These are phyloP conservation scores for Mycena sanguinolenta DNA, from an alignment of 768 basidiomycete genomes.

Conservation along the genomic window DNA sequence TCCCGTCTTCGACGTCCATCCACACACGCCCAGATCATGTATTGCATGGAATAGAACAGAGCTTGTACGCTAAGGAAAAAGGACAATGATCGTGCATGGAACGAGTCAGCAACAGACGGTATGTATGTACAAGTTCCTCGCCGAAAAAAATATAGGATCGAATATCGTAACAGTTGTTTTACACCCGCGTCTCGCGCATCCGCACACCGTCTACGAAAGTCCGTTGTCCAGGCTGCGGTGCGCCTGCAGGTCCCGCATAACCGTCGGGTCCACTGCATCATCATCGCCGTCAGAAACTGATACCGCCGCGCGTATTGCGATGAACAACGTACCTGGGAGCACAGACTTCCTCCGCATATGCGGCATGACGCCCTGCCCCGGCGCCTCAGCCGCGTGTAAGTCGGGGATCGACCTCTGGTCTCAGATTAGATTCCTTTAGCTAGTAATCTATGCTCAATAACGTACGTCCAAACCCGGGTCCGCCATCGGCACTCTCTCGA, in stretches of 20 bases:
- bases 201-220: slow-evolving; percentile 31
- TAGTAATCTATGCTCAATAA: slow-evolving; percentile 38
- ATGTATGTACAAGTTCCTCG: slow-evolving; percentile 24
- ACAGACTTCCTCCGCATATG: slow-evolving; percentile 97
- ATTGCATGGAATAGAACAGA: slow-evolving; percentile 29
- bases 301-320: neutral
- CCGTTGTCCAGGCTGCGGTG: slow-evolving; percentile 85
- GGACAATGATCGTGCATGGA: slow-evolving; percentile 30
- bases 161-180: slow-evolving; percentile 22
- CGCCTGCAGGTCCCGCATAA: slow-evolving; percentile 88
- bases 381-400: slow-evolving; percentile 69
- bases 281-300: slow-evolving; percentile 29
- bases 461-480: slow-evolving; percentile 90
- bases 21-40: slow-evolving; percentile 10
- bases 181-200: neutral
- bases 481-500: slow-evolving; percentile 92
- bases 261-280: slow-evolving; percentile 83
- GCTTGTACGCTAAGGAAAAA: slow-evolving; percentile 15
- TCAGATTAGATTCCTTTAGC: slow-evolving; percentile 28
- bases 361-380: slow-evolving; percentile 65
- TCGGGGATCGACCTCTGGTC: slow-evolving; percentile 76
- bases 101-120: slow-evolving; percentile 26
- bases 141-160: slow-evolving; percentile 20
- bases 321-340: slow-evolving; percentile 80
- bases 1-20: neutral